Evolutionary conservation across 2,329 filamentous ascomycete genomes (phyloP).

Genomic region (Scedosporium dehoogii): DNA sequence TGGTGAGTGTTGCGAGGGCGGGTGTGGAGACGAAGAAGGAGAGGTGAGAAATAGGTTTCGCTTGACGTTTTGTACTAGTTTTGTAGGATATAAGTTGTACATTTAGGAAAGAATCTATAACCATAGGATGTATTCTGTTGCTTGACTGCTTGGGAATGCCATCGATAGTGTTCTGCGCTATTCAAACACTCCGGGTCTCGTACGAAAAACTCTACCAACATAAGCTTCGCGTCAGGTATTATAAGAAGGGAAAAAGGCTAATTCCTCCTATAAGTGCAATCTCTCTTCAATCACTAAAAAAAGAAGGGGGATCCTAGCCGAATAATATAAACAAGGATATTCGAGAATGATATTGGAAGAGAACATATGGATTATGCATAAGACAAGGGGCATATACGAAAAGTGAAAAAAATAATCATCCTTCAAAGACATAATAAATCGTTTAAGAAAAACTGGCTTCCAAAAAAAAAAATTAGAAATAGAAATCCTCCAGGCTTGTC

Average conservation of each 20-base stretch:
- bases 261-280: no score
- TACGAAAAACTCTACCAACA: no score
- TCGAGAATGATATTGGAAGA: not conserved
- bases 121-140: no score
- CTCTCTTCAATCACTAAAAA: no score
- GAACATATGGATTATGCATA: not conserved
- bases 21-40: conserved; percentile 28
- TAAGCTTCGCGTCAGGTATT: no score
- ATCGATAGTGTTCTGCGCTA: no score
- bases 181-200: no score
- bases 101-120: not conserved
- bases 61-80: no score
- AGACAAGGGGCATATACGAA: not conserved
- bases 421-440: not conserved
- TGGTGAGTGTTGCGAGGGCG: conserved; percentile 13
- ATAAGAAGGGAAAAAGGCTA: no score
- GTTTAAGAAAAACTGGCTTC: not conserved
- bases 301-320: not conserved
- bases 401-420: not conserved
- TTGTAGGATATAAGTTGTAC: not conserved
- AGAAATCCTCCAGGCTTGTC: not conserved
- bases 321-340: not conserved
- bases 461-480: no score
- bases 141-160: no score
- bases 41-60: not conserved